These are phyloP conservation scores for Leccinum longicurvipes DNA, from an alignment of 768 basidiomycete species.

Conservation along the genomic window DNA sequence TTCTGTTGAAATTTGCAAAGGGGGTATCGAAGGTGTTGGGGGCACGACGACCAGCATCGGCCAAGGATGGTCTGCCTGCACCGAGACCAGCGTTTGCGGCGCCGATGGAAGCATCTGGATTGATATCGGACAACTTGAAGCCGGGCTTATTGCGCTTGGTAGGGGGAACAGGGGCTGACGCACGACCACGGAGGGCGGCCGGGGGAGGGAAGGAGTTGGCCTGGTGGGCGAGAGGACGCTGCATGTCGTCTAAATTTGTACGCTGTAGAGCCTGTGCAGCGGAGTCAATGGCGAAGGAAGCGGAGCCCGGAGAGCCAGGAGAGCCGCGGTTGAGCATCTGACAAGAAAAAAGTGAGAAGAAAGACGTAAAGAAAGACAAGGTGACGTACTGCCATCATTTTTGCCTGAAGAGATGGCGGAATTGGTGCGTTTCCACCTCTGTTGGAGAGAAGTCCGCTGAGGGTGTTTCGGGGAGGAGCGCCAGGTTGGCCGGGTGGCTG, in stretches of 20 bases:
- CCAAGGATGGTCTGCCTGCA: slow-evolving; percentile 55
- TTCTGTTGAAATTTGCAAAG: slow-evolving; percentile 90
- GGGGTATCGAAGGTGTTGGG: slow-evolving; percentile 60
- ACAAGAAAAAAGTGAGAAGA: slow-evolving; percentile 18
- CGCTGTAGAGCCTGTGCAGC: slow-evolving; percentile 40
- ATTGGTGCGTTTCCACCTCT: slow-evolving; percentile 59
- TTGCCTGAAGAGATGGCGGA: slow-evolving; percentile 86
- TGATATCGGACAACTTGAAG: slow-evolving; percentile 65
- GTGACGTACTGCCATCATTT: slow-evolving; percentile 80
- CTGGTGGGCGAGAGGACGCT: slow-evolving; percentile 32
- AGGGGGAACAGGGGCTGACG: slow-evolving; percentile 37
- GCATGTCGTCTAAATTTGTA: slow-evolving; percentile 28
- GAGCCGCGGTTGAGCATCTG: slow-evolving; percentile 48
- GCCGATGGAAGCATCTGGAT: slow-evolving; percentile 47
- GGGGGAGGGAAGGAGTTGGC: slow-evolving; percentile 36
- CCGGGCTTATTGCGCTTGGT: slow-evolving; percentile 47
- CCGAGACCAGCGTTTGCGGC: slow-evolving; percentile 69
- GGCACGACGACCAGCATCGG: slow-evolving; percentile 36
- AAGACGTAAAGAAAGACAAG: background rate
- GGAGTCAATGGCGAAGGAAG: slow-evolving; percentile 38
- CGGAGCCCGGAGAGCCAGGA: slow-evolving; percentile 22
- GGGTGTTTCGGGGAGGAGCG: slow-evolving; percentile 24
- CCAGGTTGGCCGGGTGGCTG: slow-evolving; percentile 15
- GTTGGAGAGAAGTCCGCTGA: slow-evolving; percentile 44
- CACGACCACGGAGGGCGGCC: slow-evolving; percentile 24